These are phyloP conservation scores for Hibiscus tridactylites DNA, from an alignment of 345 rosid species.

Conservation along the genomic window DNA sequence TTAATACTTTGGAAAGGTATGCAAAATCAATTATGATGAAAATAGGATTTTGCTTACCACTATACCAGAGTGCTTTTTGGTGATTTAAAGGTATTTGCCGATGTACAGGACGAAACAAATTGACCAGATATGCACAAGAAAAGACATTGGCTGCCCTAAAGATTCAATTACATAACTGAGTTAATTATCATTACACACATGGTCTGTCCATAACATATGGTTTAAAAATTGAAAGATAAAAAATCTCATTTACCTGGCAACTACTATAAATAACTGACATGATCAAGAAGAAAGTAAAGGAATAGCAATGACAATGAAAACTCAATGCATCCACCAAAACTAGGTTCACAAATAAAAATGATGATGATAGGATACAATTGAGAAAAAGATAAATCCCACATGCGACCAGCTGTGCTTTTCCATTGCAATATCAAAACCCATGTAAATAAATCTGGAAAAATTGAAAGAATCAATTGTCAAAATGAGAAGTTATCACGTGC, in stretches of 20 bases:
- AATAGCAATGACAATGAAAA: slow-evolving; percentile 19
- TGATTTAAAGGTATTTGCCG: slow-evolving; percentile 76
- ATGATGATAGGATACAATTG: slow-evolving; percentile 73
- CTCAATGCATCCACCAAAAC: neutral
- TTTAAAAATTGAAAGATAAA: neutral
- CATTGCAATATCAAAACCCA: slow-evolving; percentile 99
- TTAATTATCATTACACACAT: slow-evolving; percentile 19
- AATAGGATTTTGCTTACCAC: slow-evolving; percentile 54
- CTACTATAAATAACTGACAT: slow-evolving; percentile 66
- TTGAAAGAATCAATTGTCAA: slow-evolving; percentile 11
- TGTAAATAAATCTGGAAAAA: slow-evolving; percentile 83
- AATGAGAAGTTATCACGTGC: neutral
- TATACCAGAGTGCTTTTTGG: slow-evolving; percentile 98
- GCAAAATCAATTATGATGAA: neutral
- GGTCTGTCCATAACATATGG: neutral
- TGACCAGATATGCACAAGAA: slow-evolving; percentile 89
- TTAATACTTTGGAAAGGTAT: neutral
- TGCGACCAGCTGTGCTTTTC: slow-evolving; percentile 99
- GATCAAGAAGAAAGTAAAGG: slow-evolving; percentile 37
- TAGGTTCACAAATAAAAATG: neutral
- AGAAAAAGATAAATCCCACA: slow-evolving; percentile 84
- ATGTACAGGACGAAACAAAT: slow-evolving; percentile 69
- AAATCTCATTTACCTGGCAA: slow-evolving; percentile 60
- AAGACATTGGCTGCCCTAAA: slow-evolving; percentile 91
- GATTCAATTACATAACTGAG: slow-evolving; percentile 14